Evolutionary conservation across 805 yeast genomes (phyloP).

Genomic region (Ogataea salicorniae): DNA sequence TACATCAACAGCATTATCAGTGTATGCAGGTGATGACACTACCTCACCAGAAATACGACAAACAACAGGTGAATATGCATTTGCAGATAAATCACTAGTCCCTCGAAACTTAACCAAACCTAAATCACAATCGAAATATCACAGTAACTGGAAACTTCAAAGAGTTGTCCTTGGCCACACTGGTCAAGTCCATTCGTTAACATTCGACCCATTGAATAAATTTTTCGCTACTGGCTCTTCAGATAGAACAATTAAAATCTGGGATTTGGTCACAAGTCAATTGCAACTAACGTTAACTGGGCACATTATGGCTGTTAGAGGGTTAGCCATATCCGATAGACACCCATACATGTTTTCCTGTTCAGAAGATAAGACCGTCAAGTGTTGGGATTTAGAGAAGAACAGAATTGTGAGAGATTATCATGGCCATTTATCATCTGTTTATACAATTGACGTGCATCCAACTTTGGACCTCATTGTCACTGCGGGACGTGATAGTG

Average conservation of each 20-base stretch:
- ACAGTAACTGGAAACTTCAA: slow-evolving; percentile 65
- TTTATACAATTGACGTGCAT: slow-evolving; percentile 77
- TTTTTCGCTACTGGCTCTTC: slow-evolving; percentile 93
- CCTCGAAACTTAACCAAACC: slow-evolving; percentile 11
- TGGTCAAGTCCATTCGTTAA: slow-evolving; percentile 87
- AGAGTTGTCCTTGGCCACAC: slow-evolving; percentile 81
- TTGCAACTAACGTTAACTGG: slow-evolving; percentile 79
- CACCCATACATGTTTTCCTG: slow-evolving; percentile 89
- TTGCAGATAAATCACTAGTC: slow-evolving; percentile 22
- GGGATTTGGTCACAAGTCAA: slow-evolving; percentile 77
- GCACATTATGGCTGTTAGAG: slow-evolving; percentile 84
- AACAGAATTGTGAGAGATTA: slow-evolving; percentile 78
- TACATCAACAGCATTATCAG: slow-evolving; percentile 10
- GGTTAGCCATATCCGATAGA: slow-evolving; percentile 62
- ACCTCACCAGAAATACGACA: background rate
- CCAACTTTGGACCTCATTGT: slow-evolving; percentile 81
- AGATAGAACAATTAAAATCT: slow-evolving; percentile 82
- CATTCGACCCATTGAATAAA: slow-evolving; percentile 79
- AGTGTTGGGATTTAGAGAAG: slow-evolving; percentile 94
- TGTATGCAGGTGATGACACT: slow-evolving; percentile 3
- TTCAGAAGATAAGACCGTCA: slow-evolving; percentile 87
- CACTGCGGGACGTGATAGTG: slow-evolving; percentile 86
- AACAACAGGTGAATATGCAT: slow-evolving; percentile 14
- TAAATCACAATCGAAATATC: slow-evolving; percentile 32
- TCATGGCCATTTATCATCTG: slow-evolving; percentile 92